Percentiles rank a stretch among this genome's conserved stretches.
Conservation (phyloP, 257 asterid genomes). For the Avicennia marina region DNA sequence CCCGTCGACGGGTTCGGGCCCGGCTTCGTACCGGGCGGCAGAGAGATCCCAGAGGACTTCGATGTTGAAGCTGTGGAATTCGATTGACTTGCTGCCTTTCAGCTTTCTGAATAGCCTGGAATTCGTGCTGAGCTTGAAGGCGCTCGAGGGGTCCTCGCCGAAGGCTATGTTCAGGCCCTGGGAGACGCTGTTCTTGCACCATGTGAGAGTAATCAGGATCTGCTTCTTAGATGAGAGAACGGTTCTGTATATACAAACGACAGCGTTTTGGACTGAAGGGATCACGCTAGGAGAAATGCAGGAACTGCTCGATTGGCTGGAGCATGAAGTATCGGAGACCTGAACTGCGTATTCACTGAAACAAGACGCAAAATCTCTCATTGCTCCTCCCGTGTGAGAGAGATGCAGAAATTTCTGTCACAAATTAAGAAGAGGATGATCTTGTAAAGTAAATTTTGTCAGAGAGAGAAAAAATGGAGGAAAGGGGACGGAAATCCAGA, state of each 20-base stretch:
- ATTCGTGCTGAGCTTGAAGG: slow-evolving; percentile 51
- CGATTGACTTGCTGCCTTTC: slow-evolving; percentile 46
- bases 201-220: slow-evolving; percentile 43
- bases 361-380: slow-evolving; percentile 74
- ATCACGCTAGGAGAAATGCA: slow-evolving; percentile 42
- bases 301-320: slow-evolving; percentile 40
- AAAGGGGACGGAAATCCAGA: slow-evolving; percentile 26
- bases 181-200: slow-evolving; percentile 45
- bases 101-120: slow-evolving; percentile 60
- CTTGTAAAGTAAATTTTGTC: too few species aligned
- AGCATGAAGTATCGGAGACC: slow-evolving; percentile 65
- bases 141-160: slow-evolving; percentile 9
- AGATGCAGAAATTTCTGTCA: too few species aligned
- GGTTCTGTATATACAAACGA: slow-evolving; percentile 46
- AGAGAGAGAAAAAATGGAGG: slow-evolving; percentile 9
- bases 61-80: slow-evolving; percentile 23
- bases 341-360: slow-evolving; percentile 63
- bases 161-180: slow-evolving; percentile 47
- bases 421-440: too few species aligned
- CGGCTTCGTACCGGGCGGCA: slow-evolving; percentile 52
- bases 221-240: slow-evolving; percentile 42
- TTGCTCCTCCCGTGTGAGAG: too few species aligned
- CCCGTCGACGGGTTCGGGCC: slow-evolving; percentile 71
- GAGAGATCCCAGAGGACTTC: slow-evolving; percentile 76
- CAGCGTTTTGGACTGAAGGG: slow-evolving; percentile 57